Conservation (phyloP, 2,329 filamentous ascomycete genomes). For the Fusarium robinianum region DNA sequence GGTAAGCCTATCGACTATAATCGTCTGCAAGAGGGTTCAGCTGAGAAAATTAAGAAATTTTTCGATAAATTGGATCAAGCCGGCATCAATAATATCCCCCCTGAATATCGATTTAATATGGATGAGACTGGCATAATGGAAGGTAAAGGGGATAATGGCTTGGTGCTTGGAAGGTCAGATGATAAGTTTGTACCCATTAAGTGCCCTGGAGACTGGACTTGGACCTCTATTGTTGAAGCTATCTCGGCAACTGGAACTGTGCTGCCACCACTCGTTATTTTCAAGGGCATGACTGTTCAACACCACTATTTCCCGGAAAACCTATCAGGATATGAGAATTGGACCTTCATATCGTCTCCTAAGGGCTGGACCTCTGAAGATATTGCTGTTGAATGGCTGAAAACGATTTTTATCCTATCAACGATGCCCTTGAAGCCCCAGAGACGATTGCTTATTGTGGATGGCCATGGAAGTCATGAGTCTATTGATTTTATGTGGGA, state of each 20-base stretch:
- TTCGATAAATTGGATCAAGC: background rate
- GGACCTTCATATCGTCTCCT: background rate
- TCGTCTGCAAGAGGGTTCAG: background rate
- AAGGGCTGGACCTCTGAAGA: background rate
- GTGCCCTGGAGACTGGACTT: constrained; percentile 2
- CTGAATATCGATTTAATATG: constrained; percentile 2
- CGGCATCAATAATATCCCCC: background rate
- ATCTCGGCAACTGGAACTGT: constrained; percentile 1
- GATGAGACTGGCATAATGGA: constrained; percentile 9
- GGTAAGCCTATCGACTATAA: constrained; percentile 1
- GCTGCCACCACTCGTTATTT: constrained; percentile 4
- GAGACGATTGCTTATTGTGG: background rate
- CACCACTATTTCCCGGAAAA: constrained; percentile 5
- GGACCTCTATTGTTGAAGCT: constrained; percentile 8
- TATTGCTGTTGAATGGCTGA: background rate
- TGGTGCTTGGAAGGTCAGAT: constrained; percentile 6
- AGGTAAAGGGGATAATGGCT: constrained; percentile 3
- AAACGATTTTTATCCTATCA: background rate
- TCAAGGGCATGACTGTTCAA: constrained; percentile 2
- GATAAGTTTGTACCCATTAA: background rate
- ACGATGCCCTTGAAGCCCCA: background rate
- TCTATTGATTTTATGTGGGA: too few relatives aligned
- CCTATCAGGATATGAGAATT: background rate
- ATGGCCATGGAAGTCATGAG: background rate
- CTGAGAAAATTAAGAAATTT: constrained; percentile 4